These are phyloP conservation scores for Suillus paluster DNA, from an alignment of 768 basidiomycete genomes.

Conservation along the genomic window DNA sequence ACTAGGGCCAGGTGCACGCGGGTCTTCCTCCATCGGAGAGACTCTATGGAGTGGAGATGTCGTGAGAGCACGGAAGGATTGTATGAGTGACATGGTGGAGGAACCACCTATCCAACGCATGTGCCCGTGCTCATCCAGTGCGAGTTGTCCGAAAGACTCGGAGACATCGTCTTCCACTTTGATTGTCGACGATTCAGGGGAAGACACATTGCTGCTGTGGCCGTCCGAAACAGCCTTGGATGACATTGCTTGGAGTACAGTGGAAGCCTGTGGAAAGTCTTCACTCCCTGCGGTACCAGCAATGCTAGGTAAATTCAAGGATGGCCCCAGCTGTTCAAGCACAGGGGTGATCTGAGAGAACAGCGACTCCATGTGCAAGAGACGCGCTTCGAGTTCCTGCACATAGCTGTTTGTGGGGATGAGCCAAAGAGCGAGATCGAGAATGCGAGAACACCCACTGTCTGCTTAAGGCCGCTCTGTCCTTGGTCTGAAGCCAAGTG, in stretches of 20 bases:
- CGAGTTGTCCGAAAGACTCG: conserved; percentile 86
- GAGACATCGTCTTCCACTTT: conserved; percentile 71
- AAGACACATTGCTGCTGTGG: conserved; percentile 36
- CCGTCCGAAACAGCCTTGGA: conserved; percentile 41
- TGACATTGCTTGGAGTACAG: conserved; percentile 40
- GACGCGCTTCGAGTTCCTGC: conserved; percentile 86
- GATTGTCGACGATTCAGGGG: conserved; percentile 36
- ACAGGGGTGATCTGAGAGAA: conserved; percentile 82
- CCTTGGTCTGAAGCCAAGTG: conserved; percentile 91
- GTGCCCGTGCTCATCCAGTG: conserved; percentile 88
- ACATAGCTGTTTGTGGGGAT: conserved; percentile 67
- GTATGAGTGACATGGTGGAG: conserved; percentile 90
- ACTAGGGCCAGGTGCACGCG: conserved; percentile 75
- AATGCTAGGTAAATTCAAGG: conserved; percentile 47
- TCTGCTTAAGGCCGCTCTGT: conserved; percentile 86
- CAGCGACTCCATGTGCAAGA: conserved; percentile 88
- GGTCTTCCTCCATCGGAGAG: conserved; percentile 86
- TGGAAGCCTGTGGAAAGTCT: conserved; percentile 29
- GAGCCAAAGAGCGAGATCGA: conserved; percentile 19
- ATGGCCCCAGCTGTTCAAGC: conserved; percentile 71
- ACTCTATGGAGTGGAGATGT: conserved; percentile 75
- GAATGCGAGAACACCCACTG: conserved; percentile 58
- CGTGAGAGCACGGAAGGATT: conserved; percentile 81
- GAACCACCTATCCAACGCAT: conserved; percentile 93
- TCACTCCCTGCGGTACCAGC: conserved; percentile 29